Conservation (phyloP, 306 rosid genomes). For the Cucumis hystrix region DNA sequence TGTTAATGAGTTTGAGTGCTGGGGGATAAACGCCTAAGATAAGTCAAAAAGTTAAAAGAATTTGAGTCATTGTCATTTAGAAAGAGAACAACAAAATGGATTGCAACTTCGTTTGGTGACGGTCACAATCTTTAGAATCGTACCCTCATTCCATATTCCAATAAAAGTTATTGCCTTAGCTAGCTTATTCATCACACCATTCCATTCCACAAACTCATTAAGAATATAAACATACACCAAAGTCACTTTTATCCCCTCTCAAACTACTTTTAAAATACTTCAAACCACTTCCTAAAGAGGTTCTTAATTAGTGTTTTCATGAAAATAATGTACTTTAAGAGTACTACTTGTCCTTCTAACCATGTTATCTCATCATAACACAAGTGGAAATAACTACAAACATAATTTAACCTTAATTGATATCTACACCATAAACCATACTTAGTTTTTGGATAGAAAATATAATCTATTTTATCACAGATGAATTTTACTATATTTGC, state of each 20-base stretch:
- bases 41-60: slow-evolving; percentile 13
- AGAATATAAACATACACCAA: background rate
- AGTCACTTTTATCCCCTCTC: too few relatives aligned
- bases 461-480: too few relatives aligned
- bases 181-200: background rate
- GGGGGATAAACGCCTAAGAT: slow-evolving; percentile 11
- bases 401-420: too few relatives aligned
- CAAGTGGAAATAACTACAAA: too few relatives aligned
- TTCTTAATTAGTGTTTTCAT: background rate
- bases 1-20: slow-evolving; percentile 4
- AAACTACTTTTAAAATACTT: background rate
- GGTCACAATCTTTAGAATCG: slow-evolving; percentile 7
- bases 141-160: background rate
- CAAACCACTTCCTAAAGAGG: background rate
- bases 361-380: background rate
- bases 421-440: too few relatives aligned
- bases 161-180: background rate
- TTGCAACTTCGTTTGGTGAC: slow-evolving; percentile 12
- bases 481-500: too few relatives aligned
- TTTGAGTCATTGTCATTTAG: slow-evolving; percentile 11
- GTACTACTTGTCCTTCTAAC: background rate
- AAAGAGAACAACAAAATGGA: background rate
- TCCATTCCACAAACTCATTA: background rate
- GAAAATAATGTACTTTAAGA: background rate
- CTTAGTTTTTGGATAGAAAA: too few relatives aligned